Conservation (phyloP, 306 rosid species). For the Cucumis melo region DNA sequence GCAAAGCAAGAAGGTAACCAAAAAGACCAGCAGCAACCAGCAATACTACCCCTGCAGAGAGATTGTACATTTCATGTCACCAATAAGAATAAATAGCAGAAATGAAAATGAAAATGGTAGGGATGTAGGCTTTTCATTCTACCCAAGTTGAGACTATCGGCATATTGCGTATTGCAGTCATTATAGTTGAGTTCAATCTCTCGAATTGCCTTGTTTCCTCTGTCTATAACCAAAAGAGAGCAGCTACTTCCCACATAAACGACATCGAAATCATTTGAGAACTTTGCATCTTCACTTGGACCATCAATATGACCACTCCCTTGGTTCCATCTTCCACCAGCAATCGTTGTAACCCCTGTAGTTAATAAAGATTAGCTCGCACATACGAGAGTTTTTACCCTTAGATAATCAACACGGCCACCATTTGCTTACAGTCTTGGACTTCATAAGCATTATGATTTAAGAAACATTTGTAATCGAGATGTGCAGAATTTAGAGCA, state of each 20-base stretch:
- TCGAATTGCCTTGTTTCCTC: slow-evolving; percentile 91
- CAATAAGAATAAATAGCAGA: slow-evolving; percentile 1
- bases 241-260: slow-evolving; percentile 65
- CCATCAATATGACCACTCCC: slow-evolving; percentile 90
- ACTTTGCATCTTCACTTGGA: slow-evolving; percentile 93
- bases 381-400: neutral
- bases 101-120: neutral
- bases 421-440: neutral
- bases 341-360: slow-evolving; percentile 90
- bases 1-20: slow-evolving; percentile 82
- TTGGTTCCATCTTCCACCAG: slow-evolving; percentile 86
- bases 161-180: slow-evolving; percentile 46
- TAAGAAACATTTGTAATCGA: too few species aligned
- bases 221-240: slow-evolving; percentile 80
- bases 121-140: slow-evolving; percentile 3
- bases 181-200: slow-evolving; percentile 80
- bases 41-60: slow-evolving; percentile 52
- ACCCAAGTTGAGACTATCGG: slow-evolving; percentile 62
- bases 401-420: too few species aligned
- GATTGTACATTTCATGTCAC: neutral
- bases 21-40: slow-evolving; percentile 60
- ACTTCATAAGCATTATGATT: neutral
- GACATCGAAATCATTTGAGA: slow-evolving; percentile 80
- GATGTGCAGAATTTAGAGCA: neutral
- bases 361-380: neutral